Evolutionary conservation across 345 rosid genomes (phyloP).

Genomic region (Syzygium aqueum): DNA sequence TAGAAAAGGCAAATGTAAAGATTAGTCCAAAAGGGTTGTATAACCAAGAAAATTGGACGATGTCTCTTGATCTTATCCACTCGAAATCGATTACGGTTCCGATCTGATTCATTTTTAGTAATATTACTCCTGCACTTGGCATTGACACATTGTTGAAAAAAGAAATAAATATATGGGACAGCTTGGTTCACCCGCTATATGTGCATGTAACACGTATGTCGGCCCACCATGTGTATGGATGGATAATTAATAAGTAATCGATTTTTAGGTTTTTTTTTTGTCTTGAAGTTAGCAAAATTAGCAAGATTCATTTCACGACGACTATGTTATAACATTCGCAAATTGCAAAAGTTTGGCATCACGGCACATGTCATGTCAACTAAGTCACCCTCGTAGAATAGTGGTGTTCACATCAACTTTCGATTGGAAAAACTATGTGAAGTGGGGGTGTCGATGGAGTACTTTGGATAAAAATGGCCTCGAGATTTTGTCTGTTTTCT

Average conservation of each 20-base stretch:
- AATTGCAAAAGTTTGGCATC: background rate
- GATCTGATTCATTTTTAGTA: background rate
- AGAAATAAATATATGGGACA: background rate
- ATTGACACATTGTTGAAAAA: background rate
- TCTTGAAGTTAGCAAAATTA: background rate
- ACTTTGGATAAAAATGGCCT: background rate
- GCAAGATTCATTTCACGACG: no score
- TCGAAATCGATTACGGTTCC: background rate
- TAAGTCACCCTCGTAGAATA: background rate
- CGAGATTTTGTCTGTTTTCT: background rate
- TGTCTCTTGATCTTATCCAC: background rate
- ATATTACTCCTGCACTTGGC: background rate
- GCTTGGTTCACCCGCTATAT: background rate
- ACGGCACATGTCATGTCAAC: no score
- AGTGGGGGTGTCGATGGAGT: background rate
- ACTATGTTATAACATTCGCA: background rate
- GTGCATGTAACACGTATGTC: no score
- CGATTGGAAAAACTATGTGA: background rate
- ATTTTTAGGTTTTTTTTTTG: background rate
- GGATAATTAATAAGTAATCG: background rate
- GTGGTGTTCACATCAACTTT: background rate
- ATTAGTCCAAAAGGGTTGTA: background rate
- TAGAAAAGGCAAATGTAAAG: background rate
- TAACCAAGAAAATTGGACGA: background rate
- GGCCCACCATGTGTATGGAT: background rate